Evolutionary conservation across 148 eudicot species (phyloP), one percentile per base, ranked within the genome.

Genomic region (Nepenthes mirabilis): DNA sequence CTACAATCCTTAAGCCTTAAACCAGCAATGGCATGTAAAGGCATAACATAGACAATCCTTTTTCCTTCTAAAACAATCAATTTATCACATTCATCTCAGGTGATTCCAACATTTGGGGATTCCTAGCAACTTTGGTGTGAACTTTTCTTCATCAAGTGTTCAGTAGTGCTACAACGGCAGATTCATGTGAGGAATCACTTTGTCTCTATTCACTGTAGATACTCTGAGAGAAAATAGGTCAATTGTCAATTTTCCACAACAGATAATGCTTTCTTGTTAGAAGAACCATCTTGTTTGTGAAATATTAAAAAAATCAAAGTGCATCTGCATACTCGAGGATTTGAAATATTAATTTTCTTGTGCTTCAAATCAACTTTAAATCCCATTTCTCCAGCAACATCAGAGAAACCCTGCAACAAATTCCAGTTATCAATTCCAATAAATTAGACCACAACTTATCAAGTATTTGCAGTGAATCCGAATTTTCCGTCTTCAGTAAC

Each of bases 301-400:
- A 49, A 49, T 10, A 49, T 49, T 49, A 5, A 11, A 45, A 45
- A 49, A 49, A 49, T 40, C 45, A 4, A 40, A 40, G 23, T 40
- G 11, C 6, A 10, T 5, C 13, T 49, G 69, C 94, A 80, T 81
- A 93, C 99, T 82, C 99, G 83, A 63, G 99, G 66, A 76, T 88
- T 81, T 60, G 99, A 93, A 52, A 93, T 86, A 67, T 93, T 93
- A 61, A 93, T 93, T 69, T 93, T 93, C 80, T 89, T 93, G 84
- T 93, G 99, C 81, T 93, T 93, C 63, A 93, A 79, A 33, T 91
- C 95, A 76, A 93, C 95, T 59, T 82, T 79, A 56, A 89, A 59
- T 58, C 85, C 85, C 75, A 86, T 62, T 74, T 80, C 91, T 69
- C 70, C 86, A 33, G 99, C 90, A 61, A 81, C 88, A 49, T 77